These are phyloP conservation scores for Zasmidium cellare DNA, from an alignment of 2,329 filamentous ascomycete genomes.

Conservation along the genomic window DNA sequence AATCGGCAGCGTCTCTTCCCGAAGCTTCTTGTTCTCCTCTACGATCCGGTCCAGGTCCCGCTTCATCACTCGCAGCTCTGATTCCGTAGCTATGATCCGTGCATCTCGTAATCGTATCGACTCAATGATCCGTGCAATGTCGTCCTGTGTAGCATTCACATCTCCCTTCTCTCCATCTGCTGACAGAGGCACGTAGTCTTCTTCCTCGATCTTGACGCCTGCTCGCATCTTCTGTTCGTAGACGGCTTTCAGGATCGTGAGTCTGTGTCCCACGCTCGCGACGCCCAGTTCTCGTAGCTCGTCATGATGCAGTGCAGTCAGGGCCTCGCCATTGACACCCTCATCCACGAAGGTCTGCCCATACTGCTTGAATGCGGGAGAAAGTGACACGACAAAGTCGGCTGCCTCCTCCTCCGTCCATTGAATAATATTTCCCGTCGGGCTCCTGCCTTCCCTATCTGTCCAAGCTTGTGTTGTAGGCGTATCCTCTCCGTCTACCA, in stretches of 20 bases:
- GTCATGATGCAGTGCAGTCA: constrained; percentile 85
- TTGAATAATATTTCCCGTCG: constrained; percentile 73
- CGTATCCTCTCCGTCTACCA: constrained; percentile 62
- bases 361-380: constrained; percentile 34
- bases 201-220: constrained; percentile 84
- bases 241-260: constrained; percentile 92
- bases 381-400: constrained; percentile 68
- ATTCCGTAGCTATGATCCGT: constrained; percentile 78
- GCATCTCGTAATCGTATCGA: constrained; percentile 89
- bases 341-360: constrained; percentile 65
- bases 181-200: constrained; percentile 90
- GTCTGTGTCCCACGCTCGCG: constrained; percentile 84
- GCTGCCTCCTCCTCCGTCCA: constrained; percentile 87
- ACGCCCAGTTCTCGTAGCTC: constrained; percentile 96
- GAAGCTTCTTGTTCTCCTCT: constrained; percentile 83
- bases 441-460: constrained; percentile 49
- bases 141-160: constrained; percentile 84
- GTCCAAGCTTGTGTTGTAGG: constrained; percentile 61
- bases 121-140: constrained; percentile 87
- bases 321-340: constrained; percentile 86
- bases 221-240: constrained; percentile 96
- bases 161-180: constrained; percentile 86
- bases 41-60: constrained; percentile 52
- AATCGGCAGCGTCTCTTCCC: constrained; percentile 89
- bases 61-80: constrained; percentile 75